phyloP scores from a whole-genome alignment of 2,329 filamentous ascomycete species.

The Nannizziopsis arthrosporioides region DNA sequence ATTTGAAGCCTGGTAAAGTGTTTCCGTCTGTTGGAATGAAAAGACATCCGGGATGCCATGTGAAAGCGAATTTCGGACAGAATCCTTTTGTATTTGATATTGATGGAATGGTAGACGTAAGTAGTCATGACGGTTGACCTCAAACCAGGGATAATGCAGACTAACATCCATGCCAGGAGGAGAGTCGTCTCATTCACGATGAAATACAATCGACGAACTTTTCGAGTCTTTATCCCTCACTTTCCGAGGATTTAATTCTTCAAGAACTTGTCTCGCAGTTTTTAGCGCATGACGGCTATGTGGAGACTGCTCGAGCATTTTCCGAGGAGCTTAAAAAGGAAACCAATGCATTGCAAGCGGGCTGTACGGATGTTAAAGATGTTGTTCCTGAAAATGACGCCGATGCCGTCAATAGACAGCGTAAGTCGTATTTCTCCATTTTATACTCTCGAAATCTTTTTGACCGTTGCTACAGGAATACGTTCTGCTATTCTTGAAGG shows the following conservation, averaged over 20 bases:
- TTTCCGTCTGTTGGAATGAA: slow-evolving; percentile 55
- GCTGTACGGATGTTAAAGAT: slow-evolving; percentile 43
- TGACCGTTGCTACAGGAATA: slow-evolving; percentile 49
- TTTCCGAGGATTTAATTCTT: slow-evolving; percentile 65
- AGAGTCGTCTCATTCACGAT: slow-evolving; percentile 47
- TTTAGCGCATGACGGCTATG: slow-evolving; percentile 85
- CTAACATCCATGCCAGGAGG: slow-evolving; percentile 37
- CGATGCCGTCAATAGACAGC: slow-evolving; percentile 75
- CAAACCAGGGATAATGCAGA: background rate
- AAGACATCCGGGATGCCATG: slow-evolving; percentile 46
- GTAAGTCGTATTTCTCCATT: slow-evolving; percentile 41
- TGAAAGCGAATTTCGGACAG: slow-evolving; percentile 53
- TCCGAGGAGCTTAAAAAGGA: slow-evolving; percentile 67
- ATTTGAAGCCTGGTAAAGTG: slow-evolving; percentile 33
- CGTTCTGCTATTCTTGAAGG: slow-evolving; percentile 78
- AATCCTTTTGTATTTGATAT: slow-evolving; percentile 84
- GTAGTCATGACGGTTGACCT: slow-evolving; percentile 19
- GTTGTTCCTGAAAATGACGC: slow-evolving; percentile 67
- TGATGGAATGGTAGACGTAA: slow-evolving; percentile 67
- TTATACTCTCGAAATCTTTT: background rate
- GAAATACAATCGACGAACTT: slow-evolving; percentile 52
- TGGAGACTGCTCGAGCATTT: slow-evolving; percentile 84
- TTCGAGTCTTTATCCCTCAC: slow-evolving; percentile 48
- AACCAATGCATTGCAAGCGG: slow-evolving; percentile 55
- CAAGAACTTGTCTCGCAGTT: slow-evolving; percentile 80